Evolutionary conservation across 176 grass and related monocot species (phyloP).

Genomic region (Elymus sibiricus): DNA sequence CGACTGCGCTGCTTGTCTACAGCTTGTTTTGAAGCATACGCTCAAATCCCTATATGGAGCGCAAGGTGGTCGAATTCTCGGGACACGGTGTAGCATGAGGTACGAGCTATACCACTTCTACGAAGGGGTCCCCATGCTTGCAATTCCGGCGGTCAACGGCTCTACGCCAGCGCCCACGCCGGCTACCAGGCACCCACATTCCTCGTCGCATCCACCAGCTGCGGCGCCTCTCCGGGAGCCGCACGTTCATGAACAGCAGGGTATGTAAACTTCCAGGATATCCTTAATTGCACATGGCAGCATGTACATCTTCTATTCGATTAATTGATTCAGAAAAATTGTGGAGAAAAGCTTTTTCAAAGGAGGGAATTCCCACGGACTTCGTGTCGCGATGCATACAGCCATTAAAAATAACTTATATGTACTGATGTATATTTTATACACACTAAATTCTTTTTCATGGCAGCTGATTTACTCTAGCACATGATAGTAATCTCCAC

Average conservation of each 20-base stretch:
- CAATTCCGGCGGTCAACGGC: not conserved
- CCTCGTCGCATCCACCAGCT: not conserved
- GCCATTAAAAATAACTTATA: too few species aligned
- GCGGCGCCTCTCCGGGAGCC: not conserved
- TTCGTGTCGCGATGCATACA: too few species aligned
- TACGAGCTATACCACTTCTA: conserved; percentile 24
- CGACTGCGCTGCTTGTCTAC: conserved; percentile 13
- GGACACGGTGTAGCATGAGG: conserved; percentile 9
- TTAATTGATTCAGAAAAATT: too few species aligned
- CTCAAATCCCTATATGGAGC: conserved; percentile 7
- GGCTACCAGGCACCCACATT: not conserved
- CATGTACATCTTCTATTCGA: not conserved
- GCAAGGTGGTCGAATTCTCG: conserved; percentile 1
- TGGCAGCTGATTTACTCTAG: too few species aligned
- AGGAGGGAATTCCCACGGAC: too few species aligned
- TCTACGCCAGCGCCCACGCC: not conserved
- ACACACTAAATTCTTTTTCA: too few species aligned
- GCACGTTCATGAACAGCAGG: not conserved
- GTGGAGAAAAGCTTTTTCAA: too few species aligned
- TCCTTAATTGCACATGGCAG: not conserved
- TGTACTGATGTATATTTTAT: too few species aligned
- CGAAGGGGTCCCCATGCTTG: not conserved
- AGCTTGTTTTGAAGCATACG: not conserved
- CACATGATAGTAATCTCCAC: too few species aligned
- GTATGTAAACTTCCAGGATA: not conserved